phyloP scores from a whole-genome alignment of 2,329 filamentous ascomycete genomes.

The Atkinsonella hypoxylon region DNA sequence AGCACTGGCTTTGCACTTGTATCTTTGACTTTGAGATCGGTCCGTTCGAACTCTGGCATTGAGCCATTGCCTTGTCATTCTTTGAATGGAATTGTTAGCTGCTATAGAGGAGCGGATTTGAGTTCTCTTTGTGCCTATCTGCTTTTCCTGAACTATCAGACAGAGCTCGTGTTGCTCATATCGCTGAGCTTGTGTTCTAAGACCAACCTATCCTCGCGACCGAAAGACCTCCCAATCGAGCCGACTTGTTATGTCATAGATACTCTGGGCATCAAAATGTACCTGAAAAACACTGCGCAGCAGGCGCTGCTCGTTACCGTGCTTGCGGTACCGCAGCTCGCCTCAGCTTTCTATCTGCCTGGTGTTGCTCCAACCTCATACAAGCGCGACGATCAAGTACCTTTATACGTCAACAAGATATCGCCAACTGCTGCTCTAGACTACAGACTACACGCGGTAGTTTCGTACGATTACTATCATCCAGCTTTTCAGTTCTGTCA shows the following conservation, averaged over 20 bases:
- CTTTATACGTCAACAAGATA: constrained; percentile 85
- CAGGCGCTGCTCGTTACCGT: constrained; percentile 39
- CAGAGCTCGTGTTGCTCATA: background rate
- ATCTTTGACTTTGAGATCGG: background rate
- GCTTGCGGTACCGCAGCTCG: constrained; percentile 39
- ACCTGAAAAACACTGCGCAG: constrained; percentile 32
- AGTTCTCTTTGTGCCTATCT: background rate
- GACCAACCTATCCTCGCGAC: background rate
- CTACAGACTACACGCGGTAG: constrained; percentile 75
- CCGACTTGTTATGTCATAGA: constrained; percentile 4
- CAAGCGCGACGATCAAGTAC: constrained; percentile 64
- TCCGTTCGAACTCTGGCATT: background rate
- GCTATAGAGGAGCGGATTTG: no score
- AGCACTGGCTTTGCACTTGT: background rate
- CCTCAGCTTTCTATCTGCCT: constrained; percentile 83
- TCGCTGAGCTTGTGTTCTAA: background rate
- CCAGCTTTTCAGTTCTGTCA: constrained; percentile 78
- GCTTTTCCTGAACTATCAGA: background rate
- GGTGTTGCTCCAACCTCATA: constrained; percentile 93
- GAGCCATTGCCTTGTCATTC: background rate
- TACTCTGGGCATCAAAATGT: constrained; percentile 23
- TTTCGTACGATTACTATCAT: constrained; percentile 95
- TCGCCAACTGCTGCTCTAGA: constrained; percentile 74
- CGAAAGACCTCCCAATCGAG: background rate
- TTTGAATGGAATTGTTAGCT: background rate